Base-by-base conservation (phyloP, 2,329 filamentous ascomycete species). In the Colletotrichum sp. region DNA sequence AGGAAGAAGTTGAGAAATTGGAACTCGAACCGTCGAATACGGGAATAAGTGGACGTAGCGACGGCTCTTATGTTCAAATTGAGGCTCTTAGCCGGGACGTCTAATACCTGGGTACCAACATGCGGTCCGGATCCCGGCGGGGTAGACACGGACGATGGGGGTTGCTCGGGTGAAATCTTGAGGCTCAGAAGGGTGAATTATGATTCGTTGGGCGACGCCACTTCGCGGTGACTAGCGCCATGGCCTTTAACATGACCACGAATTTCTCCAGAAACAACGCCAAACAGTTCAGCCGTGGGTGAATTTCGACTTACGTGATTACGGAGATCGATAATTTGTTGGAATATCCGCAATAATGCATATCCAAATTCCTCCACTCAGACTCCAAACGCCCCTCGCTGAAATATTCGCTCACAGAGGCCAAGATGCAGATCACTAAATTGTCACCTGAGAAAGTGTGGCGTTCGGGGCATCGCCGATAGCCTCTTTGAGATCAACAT, bases 121-220 rank as follows among this genome's bases (percentile, higher is more conserved):
- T 52, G 43, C 43, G 43, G 43, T 21, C 43, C 43, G 43, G n/a
- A 52, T 13, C 6, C 43, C 12, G 43, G 43, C 43, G 43, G 43
- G 43, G 43, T 52, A 52, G 43, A 21, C n/a, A 52, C 43, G 10
- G n/a, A 52, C 43, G 43, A 52, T 52, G 43, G 43, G 26, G 26
- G 24, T 16, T 26, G 24, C 55, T 63, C 18, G 59, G 69, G 24
- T 65, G 61, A 64, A 71, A 21, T 52, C 3, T 4, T 13, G 43
- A 52, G 43, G 43, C 38, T 21, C 30, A n/a, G 9, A 55, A 43
- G 69, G 69, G n/a, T 71, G 69, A 71, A 71, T 71, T 71, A 71
- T 71, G 69, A 71, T 71, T 71, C 24, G 69, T 28, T 13, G 7
- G 4, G 48, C 12, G 0, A 55, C n/a, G 62, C 43, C 43, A 52